A percentile compares a stretch with the other conserved stretches of the same genome.
phyloP scores from a whole-genome alignment of 768 basidiomycete genomes.

The Podaxis sp. region DNA sequence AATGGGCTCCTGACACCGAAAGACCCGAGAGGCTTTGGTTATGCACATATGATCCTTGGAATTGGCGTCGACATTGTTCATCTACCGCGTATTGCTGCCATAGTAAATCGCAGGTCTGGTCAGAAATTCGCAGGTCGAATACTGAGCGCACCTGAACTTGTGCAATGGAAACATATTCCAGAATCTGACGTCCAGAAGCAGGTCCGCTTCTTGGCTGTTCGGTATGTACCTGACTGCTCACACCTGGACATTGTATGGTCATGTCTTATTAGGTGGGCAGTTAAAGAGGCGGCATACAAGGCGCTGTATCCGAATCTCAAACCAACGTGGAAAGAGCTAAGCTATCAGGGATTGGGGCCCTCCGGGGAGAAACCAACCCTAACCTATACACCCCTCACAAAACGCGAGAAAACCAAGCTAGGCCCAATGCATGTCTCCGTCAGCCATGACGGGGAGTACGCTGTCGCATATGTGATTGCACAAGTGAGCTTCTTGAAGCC shows the following conservation, averaged over 20 bases:
- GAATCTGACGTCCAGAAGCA: constrained; percentile 22
- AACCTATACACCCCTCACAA: constrained; percentile 41
- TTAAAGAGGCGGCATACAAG: constrained; percentile 88
- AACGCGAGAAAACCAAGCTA: constrained; percentile 21
- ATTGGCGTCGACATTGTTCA: constrained; percentile 77
- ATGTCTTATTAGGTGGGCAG: constrained; percentile 58
- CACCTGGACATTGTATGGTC: background rate
- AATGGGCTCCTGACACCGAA: background rate
- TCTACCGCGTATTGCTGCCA: constrained; percentile 58
- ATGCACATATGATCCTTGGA: constrained; percentile 58
- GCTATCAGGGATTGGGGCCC: constrained; percentile 37
- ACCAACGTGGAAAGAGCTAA: constrained; percentile 77
- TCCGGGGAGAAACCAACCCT: constrained; percentile 37
- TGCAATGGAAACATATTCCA: constrained; percentile 37
- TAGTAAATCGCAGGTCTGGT: constrained; percentile 50
- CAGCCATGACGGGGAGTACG: constrained; percentile 82
- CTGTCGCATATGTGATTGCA: constrained; percentile 65
- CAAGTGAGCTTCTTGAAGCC: constrained; percentile 34
- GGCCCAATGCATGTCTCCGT: constrained; percentile 64
- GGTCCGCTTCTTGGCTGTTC: constrained; percentile 65
- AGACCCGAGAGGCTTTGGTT: constrained; percentile 20
- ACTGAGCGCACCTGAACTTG: constrained; percentile 50
- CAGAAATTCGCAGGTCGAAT: constrained; percentile 58
- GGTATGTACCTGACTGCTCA: constrained; percentile 43
- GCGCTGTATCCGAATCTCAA: constrained; percentile 63